A percentile compares a stretch with the other conserved stretches of the same genome.
These are phyloP conservation scores for Calocybe cyanea DNA, from an alignment of 768 basidiomycete genomes.

Conservation along the genomic window DNA sequence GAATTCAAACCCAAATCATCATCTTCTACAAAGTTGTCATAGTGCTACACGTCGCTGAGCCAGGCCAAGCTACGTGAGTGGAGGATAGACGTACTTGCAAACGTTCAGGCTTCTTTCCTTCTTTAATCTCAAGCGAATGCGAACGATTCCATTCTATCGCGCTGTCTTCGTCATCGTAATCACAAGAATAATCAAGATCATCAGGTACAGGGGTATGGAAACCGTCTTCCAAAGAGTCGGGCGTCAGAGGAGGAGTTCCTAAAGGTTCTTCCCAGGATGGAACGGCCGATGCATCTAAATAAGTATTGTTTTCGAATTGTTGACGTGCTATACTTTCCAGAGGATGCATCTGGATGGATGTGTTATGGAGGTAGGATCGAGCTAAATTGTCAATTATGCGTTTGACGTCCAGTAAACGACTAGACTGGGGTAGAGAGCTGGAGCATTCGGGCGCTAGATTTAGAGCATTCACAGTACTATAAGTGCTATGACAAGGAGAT, in stretches of 20 bases:
- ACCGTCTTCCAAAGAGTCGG: slow-evolving; percentile 18
- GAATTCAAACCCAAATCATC: slow-evolving; percentile 1
- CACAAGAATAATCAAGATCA: slow-evolving; percentile 11
- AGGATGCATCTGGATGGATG: slow-evolving; percentile 1
- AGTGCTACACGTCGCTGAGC: slow-evolving; percentile 12
- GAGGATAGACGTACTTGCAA: slow-evolving; percentile 18
- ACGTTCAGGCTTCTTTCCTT: slow-evolving; percentile 35
- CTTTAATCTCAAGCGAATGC: slow-evolving; percentile 29
- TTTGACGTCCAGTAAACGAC: slow-evolving; percentile 19
- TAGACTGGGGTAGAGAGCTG: slow-evolving; percentile 15
- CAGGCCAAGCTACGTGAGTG: background rate
- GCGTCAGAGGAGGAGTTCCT: slow-evolving; percentile 24
- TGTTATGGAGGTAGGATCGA: slow-evolving; percentile 16
- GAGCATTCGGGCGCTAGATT: slow-evolving; percentile 20
- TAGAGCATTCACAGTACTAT: slow-evolving; percentile 9
- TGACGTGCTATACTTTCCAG: background rate
- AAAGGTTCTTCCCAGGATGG: slow-evolving; percentile 8
- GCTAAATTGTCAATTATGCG: slow-evolving; percentile 18
- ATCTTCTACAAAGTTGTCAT: slow-evolving; percentile 18
- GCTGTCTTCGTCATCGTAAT: slow-evolving; percentile 13
- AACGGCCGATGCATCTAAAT: slow-evolving; percentile 2
- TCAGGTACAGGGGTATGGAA: slow-evolving; percentile 13
- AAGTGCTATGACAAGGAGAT: background rate
- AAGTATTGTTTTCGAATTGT: background rate
- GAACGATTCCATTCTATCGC: slow-evolving; percentile 12